These are phyloP conservation scores for Talaromyces nanjingensis DNA, from an alignment of 495 filamentous ascomycete species.

Conservation along the genomic window DNA sequence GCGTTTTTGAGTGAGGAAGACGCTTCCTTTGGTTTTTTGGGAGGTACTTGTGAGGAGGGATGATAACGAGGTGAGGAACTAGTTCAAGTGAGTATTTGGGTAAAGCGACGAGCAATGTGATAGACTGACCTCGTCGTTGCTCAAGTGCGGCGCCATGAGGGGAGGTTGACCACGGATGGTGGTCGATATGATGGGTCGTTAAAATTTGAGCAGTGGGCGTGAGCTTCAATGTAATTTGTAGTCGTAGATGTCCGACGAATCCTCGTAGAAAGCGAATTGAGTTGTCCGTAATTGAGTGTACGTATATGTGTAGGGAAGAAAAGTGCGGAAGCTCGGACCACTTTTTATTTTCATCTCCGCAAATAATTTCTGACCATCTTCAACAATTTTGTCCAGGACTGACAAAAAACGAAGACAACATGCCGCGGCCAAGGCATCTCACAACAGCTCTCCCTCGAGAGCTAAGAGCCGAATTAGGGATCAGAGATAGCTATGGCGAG, in stretches of 20 bases:
- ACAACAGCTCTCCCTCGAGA: constrained; percentile 58
- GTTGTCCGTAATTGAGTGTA: not conserved
- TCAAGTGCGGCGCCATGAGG: constrained; percentile 53
- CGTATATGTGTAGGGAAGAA: not conserved
- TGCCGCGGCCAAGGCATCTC: constrained; percentile 41
- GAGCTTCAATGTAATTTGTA: too few relatives aligned
- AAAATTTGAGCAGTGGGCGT: not conserved
- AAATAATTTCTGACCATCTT: not conserved
- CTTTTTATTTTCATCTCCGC: constrained; percentile 2
- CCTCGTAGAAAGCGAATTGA: not conserved
- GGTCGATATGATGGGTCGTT: not conserved
- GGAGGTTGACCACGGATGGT: not conserved
- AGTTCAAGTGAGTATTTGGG: constrained; percentile 2
- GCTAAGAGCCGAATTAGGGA: constrained; percentile 52
- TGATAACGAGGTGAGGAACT: constrained; percentile 84
- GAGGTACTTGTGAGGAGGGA: constrained; percentile 65
- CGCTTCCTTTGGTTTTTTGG: constrained; percentile 62
- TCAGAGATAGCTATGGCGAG: constrained; percentile 32
- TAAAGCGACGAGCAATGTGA: not conserved
- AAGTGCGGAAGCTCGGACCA: constrained; percentile 7
- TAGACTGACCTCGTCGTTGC: constrained; percentile 62
- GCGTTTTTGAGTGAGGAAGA: constrained; percentile 81
- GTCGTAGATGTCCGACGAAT: not conserved
- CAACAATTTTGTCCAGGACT: not conserved
- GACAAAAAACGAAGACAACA: constrained; percentile 11